Percentiles rank a stretch among this genome's conserved stretches.
These are phyloP conservation scores for Halenospora varia DNA, from an alignment of 495 filamentous ascomycete genomes.

Conservation along the genomic window DNA sequence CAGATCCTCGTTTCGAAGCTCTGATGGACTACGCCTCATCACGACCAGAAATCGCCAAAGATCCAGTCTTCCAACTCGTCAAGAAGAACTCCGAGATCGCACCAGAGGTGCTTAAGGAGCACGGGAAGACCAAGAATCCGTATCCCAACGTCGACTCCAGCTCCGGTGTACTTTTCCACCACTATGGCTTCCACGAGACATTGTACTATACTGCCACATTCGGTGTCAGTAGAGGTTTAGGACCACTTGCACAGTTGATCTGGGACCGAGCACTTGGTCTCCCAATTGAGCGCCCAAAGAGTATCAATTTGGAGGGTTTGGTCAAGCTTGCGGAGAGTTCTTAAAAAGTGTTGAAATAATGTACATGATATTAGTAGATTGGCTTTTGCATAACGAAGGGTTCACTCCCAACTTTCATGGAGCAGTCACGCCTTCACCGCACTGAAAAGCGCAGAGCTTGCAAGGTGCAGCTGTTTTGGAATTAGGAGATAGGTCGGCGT, in stretches of 20 bases:
- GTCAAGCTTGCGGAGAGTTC: constrained; percentile 51
- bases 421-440: too few species aligned
- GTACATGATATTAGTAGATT: background rate
- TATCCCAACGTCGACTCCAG: constrained; percentile 93
- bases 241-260: constrained; percentile 88
- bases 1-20: constrained; percentile 92
- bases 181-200: constrained; percentile 95
- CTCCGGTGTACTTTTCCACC: constrained; percentile 92
- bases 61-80: constrained; percentile 92
- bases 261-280: constrained; percentile 94
- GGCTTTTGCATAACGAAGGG: background rate
- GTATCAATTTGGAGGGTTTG: constrained; percentile 83
- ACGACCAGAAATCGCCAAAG: constrained; percentile 75
- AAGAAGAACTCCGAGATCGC: constrained; percentile 76
- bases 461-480: too few species aligned
- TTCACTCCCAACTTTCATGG: background rate
- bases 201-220: constrained; percentile 98
- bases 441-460: too few species aligned
- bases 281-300: constrained; percentile 98
- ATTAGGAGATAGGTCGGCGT: too few species aligned
- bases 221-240: constrained; percentile 86
- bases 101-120: constrained; percentile 81
- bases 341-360: constrained; percentile 19
- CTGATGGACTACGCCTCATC: constrained; percentile 91
- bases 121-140: constrained; percentile 99